Evolutionary conservation across 2,329 filamentous ascomycete species (phyloP).

Genomic region (Bisporella sp.): DNA sequence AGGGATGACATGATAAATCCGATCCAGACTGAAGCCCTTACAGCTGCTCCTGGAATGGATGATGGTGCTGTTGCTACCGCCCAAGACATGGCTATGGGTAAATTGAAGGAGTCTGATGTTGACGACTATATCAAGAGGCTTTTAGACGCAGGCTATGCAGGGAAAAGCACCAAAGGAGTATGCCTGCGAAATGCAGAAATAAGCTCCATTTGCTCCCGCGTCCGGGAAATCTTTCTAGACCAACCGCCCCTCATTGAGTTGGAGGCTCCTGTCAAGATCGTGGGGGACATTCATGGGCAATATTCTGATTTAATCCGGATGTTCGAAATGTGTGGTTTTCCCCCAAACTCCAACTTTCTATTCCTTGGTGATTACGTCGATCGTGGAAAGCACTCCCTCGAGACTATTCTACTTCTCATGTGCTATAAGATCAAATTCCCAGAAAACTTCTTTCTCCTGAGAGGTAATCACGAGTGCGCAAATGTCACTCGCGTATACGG

Average conservation of each 20-base stretch:
- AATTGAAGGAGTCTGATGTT: constrained; percentile 86
- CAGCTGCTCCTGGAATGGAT: constrained; percentile 31
- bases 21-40: constrained; percentile 39
- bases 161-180: constrained; percentile 95
- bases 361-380: constrained; percentile 97
- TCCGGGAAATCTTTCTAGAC: constrained; percentile 80
- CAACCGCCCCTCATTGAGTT: constrained; percentile 91
- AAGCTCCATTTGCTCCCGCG: constrained; percentile 82
- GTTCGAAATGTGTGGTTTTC: constrained; percentile 98
- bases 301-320: constrained; percentile 94
- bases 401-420: constrained; percentile 85
- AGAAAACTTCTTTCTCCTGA: constrained; percentile 92
- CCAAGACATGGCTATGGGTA: constrained; percentile 71
- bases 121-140: constrained; percentile 96
- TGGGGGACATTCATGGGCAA: constrained; percentile 93
- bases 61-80: constrained; percentile 38
- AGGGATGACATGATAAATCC: constrained; percentile 61
- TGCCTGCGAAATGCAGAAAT: constrained; percentile 98
- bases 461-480: constrained; percentile 94
- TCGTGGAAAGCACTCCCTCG: constrained; percentile 88
- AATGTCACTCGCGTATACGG: constrained; percentile 94
- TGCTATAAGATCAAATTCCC: constrained; percentile 98
- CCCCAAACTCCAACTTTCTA: constrained; percentile 83
- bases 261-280: constrained; percentile 93
- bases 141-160: constrained; percentile 88